Base-by-base conservation (phyloP, 2,329 filamentous ascomycete genomes). In the Fusarium globosum region DNA sequence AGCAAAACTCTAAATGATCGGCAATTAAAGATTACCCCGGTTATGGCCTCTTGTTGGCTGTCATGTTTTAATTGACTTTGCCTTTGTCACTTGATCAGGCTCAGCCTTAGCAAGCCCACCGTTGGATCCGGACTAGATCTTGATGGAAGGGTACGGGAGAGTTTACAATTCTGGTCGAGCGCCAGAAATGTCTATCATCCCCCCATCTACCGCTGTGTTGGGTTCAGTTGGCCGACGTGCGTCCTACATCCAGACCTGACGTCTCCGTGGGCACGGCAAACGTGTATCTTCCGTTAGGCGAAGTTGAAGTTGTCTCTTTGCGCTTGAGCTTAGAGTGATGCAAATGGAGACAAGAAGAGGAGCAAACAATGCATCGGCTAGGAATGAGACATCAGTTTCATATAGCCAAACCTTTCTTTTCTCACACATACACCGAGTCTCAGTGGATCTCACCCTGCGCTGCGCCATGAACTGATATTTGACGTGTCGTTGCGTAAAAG, bases 401-500 rank as follows among this genome's bases (percentile, higher is more conserved):
- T 41, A 30, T 30, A 30, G 28, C 48, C 3, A 28, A 26, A 16
- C 36, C 38, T 42, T 69, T 28, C 42, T 46, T 52, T 18, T 20
- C 23, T 33, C 26, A 11, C 15, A 26, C 39, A 38, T 15, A 52
- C n/a, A 53, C 20, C n/a, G 41, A 48, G 43, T 56, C 28, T 36
- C 21, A 35, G 57, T 36, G 52, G 28, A 43, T 23, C 53, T 36
- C 36, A 46, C 53, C 43, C 38, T 56, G 48, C 28, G n/a, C 38
- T 53, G 43, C 71, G 62, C 62, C 67, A 61, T 61, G 16, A 61
- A 52, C 30, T 67, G 67, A 71, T 39, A 43, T 57, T 74, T 65
- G 71, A 73, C 71, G 46, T 65, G 67, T 74, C 55, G 58, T 53
- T 71, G 45, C 30, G 52, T 56, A 59, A 30, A 70, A 51, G n/a